phyloP scores from a whole-genome alignment of 345 rosid genomes.

The Syzygium aromaticum region DNA sequence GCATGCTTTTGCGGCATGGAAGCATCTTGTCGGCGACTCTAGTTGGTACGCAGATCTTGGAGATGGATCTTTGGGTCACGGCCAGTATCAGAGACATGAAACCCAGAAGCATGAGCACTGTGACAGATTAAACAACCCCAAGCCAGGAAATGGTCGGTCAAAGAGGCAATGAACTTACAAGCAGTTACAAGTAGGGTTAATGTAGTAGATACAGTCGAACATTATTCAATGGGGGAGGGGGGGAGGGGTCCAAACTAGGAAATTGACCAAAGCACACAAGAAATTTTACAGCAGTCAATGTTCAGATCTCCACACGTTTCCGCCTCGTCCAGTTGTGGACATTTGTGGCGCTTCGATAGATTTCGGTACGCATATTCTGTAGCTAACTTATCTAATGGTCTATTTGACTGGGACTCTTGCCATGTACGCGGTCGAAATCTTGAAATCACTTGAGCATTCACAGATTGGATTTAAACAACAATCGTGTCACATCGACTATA shows the following conservation, averaged over 20 bases:
- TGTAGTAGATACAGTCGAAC: background rate
- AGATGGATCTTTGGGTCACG: conserved; percentile 30
- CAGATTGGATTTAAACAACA: background rate
- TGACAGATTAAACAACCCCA: background rate
- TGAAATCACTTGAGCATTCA: background rate
- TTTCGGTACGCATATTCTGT: background rate
- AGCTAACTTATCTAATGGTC: background rate
- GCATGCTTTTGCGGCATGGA: conserved; percentile 27
- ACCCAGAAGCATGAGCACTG: conserved; percentile 68
- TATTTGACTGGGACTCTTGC: background rate
- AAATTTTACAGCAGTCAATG: background rate
- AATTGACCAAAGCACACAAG: background rate
- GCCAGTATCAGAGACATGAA: conserved; percentile 68
- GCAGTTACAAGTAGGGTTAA: background rate
- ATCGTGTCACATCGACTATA: background rate
- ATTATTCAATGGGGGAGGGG: background rate
- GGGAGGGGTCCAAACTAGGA: background rate
- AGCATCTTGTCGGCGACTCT: conserved; percentile 40
- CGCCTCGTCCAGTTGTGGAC: background rate
- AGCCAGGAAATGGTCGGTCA: background rate
- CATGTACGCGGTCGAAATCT: background rate
- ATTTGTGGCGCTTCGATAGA: background rate
- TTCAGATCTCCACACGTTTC: background rate
- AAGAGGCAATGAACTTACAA: background rate
- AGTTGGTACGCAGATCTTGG: conserved; percentile 54